Evolutionary conservation across 1,284 basidiomycete genomes (phyloP).

Genomic region (Wallemia ichthyophaga): DNA sequence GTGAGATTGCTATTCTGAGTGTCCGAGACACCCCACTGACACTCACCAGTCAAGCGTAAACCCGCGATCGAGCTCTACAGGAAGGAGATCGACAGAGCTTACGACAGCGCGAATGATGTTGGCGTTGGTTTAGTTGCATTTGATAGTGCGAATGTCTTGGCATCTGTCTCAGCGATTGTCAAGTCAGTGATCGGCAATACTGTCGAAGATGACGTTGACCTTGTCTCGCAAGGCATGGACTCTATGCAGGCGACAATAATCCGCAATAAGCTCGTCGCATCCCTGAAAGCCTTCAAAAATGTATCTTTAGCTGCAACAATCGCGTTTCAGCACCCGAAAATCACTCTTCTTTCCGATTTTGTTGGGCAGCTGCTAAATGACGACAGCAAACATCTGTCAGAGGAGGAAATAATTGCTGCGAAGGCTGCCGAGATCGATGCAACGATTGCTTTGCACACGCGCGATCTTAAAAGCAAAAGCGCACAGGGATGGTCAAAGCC

Average conservation of each 20-base stretch:
- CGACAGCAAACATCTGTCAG: background rate
- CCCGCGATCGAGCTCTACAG: background rate
- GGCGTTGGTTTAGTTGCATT: background rate
- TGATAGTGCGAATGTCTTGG: background rate
- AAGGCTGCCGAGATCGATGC: background rate
- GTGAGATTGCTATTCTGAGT: background rate
- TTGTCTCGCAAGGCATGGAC: background rate
- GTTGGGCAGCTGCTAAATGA: background rate
- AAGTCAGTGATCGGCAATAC: background rate
- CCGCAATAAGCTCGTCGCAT: background rate
- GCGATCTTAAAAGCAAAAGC: background rate
- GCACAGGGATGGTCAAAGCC: background rate
- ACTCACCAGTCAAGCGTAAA: background rate
- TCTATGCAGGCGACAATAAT: background rate
- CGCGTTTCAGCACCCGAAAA: conserved; percentile 3
- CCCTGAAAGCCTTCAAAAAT: background rate
- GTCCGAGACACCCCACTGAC: too few species aligned
- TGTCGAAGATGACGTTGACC: background rate
- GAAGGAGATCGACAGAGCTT: background rate
- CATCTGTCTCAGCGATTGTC: background rate
- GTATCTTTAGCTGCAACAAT: background rate
- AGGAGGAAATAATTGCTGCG: background rate
- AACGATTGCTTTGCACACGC: background rate
- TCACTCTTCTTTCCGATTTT: background rate
- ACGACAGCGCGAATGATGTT: background rate